Conservation (phyloP, 1,139 yeast species). For the Saccharomyces hybrid region DNA sequence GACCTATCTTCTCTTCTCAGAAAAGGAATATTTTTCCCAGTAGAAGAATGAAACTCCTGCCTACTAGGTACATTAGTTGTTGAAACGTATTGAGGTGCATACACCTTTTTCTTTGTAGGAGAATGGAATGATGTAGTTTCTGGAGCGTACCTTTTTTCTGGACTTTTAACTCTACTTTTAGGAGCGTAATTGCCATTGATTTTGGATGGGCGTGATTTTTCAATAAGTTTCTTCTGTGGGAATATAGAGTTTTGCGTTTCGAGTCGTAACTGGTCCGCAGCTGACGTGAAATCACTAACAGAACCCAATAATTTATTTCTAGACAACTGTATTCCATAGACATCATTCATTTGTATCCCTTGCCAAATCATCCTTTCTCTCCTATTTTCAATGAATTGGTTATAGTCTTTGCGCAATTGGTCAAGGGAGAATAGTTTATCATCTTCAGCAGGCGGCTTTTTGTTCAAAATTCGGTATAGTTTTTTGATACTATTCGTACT, state of each 20-base stretch:
- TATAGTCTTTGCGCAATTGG: conserved; percentile 26
- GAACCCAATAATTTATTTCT: neutral
- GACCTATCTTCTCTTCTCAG: neutral
- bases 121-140: conserved; percentile 1
- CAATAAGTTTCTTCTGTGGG: neutral
- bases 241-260: neutral
- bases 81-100: neutral
- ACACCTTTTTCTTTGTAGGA: conserved; percentile 5
- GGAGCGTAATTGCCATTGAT: neutral
- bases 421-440: conserved; percentile 18
- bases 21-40: neutral
- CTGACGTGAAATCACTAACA: conserved; percentile 21
- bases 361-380: conserved; percentile 28
- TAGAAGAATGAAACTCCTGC: neutral
- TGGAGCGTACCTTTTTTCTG: conserved; percentile 4
- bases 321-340: conserved; percentile 13
- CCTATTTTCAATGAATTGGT: conserved; percentile 20
- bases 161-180: neutral
- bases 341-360: conserved; percentile 18
- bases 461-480: conserved; percentile 18
- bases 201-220: neutral
- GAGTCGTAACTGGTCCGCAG: conserved; percentile 19
- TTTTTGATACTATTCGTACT: conserved; percentile 15
- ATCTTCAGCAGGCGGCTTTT: conserved; percentile 8
- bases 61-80: neutral